phyloP scores from a whole-genome alignment of 495 filamentous ascomycete species.

The Aspergillus biplanus region DNA sequence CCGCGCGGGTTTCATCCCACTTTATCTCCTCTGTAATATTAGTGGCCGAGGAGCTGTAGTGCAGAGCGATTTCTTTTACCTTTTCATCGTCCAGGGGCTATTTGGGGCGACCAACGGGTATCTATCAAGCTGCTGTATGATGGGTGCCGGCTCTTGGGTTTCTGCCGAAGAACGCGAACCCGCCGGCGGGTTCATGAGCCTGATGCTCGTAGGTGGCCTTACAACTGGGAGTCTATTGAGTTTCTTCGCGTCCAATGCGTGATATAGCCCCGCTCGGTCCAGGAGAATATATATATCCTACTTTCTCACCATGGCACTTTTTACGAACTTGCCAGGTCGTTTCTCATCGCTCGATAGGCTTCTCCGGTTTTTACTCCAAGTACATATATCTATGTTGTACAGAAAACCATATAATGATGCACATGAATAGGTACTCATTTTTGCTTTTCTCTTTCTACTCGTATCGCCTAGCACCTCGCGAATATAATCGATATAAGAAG shows the following conservation, averaged over 20 bases:
- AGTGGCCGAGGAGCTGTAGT: constrained; percentile 68
- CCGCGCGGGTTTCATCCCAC: constrained; percentile 73
- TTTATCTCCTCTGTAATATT: constrained; percentile 90
- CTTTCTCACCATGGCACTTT: neutral
- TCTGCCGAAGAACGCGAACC: constrained; percentile 80
- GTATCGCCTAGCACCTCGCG: neutral
- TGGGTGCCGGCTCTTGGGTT: constrained; percentile 81
- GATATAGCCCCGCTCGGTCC: neutral
- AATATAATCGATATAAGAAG: neutral
- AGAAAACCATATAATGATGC: constrained; percentile 1
- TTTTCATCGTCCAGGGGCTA: constrained; percentile 76
- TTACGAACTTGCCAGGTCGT: neutral
- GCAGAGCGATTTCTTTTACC: constrained; percentile 83
- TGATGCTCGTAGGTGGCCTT: constrained; percentile 83
- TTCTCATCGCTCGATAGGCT: no score
- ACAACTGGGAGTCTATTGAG: constrained; percentile 85
- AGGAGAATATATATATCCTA: neutral
- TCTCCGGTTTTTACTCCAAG: no score
- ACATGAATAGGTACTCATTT: neutral
- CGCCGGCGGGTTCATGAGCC: constrained; percentile 90
- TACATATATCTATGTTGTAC: no score
- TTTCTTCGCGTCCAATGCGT: constrained; percentile 65
- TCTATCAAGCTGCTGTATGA: constrained; percentile 84
- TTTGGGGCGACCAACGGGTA: constrained; percentile 90
- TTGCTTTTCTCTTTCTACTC: neutral